Conservation (phyloP, 108 stramenopile species). For the Discostella stelligeroides region DNA sequence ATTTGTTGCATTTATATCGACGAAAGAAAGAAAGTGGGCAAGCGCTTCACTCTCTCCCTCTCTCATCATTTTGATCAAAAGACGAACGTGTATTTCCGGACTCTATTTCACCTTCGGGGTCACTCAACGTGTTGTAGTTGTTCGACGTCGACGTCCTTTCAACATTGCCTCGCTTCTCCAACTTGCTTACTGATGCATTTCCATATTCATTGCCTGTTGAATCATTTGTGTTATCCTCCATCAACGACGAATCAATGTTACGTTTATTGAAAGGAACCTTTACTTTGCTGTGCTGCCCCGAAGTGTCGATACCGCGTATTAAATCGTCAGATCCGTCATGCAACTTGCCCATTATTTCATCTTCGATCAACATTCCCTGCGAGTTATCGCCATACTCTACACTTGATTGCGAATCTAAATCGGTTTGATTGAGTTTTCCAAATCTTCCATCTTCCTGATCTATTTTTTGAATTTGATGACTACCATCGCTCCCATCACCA, state of each 20-base stretch:
- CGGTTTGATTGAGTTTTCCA: constrained; percentile 8
- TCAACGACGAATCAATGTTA: neutral
- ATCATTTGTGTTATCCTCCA: constrained; percentile 1
- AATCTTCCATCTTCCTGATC: neutral
- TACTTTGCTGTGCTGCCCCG: neutral
- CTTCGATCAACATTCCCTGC: neutral
- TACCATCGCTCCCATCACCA: constrained; percentile 36
- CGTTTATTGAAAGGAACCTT: neutral
- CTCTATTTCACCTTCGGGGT: neutral
- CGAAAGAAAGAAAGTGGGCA: neutral
- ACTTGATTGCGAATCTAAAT: neutral
- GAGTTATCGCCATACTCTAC: neutral
- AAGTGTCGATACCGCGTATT: neutral
- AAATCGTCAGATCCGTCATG: neutral
- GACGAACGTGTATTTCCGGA: neutral
- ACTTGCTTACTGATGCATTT: neutral
- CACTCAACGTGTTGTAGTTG: neutral
- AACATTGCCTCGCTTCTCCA: neutral
- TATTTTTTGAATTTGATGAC: constrained; percentile 15
- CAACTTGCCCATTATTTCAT: neutral
- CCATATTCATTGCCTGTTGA: neutral
- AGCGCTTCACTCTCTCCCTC: neutral
- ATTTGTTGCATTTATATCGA: neutral
- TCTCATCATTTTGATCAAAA: neutral
- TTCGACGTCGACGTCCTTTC: neutral